Evolutionary conservation across 2,329 filamentous ascomycete species (phyloP).

Genomic region (Aureobasidium sp.): DNA sequence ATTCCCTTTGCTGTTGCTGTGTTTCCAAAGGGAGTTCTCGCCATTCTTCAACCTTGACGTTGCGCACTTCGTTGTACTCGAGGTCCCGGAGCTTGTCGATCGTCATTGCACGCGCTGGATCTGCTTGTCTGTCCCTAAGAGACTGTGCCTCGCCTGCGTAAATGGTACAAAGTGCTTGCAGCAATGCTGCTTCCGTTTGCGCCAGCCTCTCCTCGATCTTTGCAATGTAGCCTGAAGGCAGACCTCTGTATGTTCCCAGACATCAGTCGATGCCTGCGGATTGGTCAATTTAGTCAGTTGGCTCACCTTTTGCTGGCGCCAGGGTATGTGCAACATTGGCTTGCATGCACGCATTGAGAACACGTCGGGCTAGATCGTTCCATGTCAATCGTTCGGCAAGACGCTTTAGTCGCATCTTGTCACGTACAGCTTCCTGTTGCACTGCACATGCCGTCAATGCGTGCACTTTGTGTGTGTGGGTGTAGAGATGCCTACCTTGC

Average conservation of each 20-base stretch:
- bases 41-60: constrained; percentile 2
- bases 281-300: too few relatives aligned
- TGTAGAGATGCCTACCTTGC: constrained; percentile 2
- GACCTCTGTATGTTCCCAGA: neutral
- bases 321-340: neutral
- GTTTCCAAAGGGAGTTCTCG: neutral
- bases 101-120: neutral
- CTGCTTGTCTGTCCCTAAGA: neutral
- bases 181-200: neutral
- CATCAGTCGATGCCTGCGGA: neutral
- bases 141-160: neutral
- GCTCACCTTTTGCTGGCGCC: neutral
- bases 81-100: neutral
- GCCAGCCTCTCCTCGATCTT: neutral
- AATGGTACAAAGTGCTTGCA: neutral
- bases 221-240: constrained; percentile 1
- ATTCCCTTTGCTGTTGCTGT: neutral
- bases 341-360: neutral
- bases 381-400: too few relatives aligned
- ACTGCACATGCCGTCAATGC: too few relatives aligned
- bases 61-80: neutral
- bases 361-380: neutral
- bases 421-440: neutral
- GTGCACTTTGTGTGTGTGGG: too few relatives aligned
- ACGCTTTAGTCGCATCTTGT: neutral